Evolutionary conservation across 495 filamentous ascomycete genomes (phyloP).

Genomic region (Tetracladium setigerum): DNA sequence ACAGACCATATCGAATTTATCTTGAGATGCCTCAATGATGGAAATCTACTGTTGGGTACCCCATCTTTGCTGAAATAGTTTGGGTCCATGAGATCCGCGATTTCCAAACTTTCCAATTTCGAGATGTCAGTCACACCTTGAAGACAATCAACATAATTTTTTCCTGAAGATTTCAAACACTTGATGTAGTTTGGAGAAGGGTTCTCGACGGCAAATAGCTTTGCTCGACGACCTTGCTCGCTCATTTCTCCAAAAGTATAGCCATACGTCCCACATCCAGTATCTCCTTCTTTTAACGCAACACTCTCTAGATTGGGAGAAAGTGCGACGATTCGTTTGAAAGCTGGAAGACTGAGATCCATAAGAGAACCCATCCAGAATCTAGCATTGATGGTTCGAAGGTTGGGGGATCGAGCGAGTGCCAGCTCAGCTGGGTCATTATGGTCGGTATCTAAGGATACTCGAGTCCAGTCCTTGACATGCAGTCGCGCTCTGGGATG

Average conservation of each 20-base stretch:
- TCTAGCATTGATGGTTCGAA: not conserved
- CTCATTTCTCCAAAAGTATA: not conserved
- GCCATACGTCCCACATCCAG: not conserved
- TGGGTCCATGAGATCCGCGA: not conserved
- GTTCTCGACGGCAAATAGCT: not conserved
- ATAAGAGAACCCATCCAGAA: not conserved
- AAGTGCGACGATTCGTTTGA: not conserved
- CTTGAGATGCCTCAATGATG: not conserved
- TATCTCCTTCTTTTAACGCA: not conserved
- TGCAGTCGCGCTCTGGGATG: constrained; percentile 1
- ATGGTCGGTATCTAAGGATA: not conserved
- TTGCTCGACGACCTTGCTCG: not conserved
- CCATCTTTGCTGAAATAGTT: not conserved
- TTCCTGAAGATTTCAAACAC: not conserved
- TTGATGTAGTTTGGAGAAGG: not conserved
- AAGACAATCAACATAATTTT: not conserved
- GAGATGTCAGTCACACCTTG: not conserved
- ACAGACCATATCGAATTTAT: not conserved
- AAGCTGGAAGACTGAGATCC: not conserved
- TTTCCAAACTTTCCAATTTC: not conserved
- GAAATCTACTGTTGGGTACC: not conserved
- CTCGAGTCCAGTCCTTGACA: not conserved
- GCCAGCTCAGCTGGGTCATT: not conserved
- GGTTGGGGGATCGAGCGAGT: not conserved
- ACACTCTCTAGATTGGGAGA: not conserved